A percentile compares a stretch with the other conserved stretches of the same genome.
phyloP scores from a whole-genome alignment of 805 yeast genomes.

The Pichia phayaonensis region DNA sequence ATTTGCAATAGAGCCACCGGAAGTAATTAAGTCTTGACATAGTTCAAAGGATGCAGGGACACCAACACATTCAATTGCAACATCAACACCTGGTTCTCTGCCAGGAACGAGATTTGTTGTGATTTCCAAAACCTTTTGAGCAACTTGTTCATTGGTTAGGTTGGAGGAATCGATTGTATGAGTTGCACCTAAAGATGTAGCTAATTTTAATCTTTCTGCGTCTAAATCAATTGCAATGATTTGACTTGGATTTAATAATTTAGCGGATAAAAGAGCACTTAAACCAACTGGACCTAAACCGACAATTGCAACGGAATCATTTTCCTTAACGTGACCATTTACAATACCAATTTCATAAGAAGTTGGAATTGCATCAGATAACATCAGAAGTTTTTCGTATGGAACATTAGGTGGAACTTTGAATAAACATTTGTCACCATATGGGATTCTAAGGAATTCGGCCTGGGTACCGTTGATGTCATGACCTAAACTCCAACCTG shows the following conservation, averaged over 20 bases:
- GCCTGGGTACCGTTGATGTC: conserved; percentile 65
- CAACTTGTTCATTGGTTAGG: conserved; percentile 31
- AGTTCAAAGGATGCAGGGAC: conserved; percentile 52
- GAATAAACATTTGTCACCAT: conserved; percentile 34
- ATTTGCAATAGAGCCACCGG: conserved; percentile 60
- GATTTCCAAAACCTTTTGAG: conserved; percentile 24
- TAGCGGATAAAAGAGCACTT: conserved; percentile 51
- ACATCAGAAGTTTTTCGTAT: conserved; percentile 46
- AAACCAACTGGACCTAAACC: conserved; percentile 67
- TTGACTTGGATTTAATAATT: conserved; percentile 44
- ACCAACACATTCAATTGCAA: conserved; percentile 61
- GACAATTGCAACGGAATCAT: conserved; percentile 55
- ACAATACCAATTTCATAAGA: conserved; percentile 62
- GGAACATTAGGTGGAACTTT: conserved; percentile 28
- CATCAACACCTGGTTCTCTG: conserved; percentile 47
- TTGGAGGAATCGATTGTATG: conserved; percentile 46
- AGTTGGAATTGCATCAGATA: conserved; percentile 60
- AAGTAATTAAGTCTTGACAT: conserved; percentile 45
- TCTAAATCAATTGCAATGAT: conserved; percentile 54
- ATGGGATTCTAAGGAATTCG: conserved; percentile 50
- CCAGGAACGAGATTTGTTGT: conserved; percentile 18
- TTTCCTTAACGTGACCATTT: conserved; percentile 42
- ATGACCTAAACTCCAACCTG: conserved; percentile 49
- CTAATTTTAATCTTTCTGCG: conserved; percentile 50
- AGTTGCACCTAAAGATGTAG: conserved; percentile 54